Percentiles rank a stretch among this genome's conserved stretches.
These are phyloP conservation scores for Lactuca saligna DNA, from an alignment of 129 eudicot species.

Conservation along the genomic window DNA sequence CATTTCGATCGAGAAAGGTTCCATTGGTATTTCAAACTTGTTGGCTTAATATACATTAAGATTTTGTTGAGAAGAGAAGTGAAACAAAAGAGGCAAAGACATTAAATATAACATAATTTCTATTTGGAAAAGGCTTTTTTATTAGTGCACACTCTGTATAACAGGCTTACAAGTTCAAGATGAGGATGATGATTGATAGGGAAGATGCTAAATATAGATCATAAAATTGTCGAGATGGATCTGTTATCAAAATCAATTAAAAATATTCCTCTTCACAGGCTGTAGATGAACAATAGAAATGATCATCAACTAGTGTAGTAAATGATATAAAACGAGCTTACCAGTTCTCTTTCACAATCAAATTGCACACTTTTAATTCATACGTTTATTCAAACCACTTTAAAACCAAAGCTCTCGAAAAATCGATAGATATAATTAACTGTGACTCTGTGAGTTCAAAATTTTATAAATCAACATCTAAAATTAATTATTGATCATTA, in stretches of 20 bases:
- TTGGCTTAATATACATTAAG: neutral
- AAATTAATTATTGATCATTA: slow-evolving; percentile 4
- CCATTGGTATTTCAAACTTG: neutral
- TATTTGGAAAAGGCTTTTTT: neutral
- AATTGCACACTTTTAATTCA: neutral
- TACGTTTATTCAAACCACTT: neutral
- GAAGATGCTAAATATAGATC: neutral
- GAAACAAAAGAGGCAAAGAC: slow-evolving; percentile 8
- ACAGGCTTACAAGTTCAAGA: neutral
- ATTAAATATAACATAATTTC: neutral
- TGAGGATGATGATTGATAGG: slow-evolving; percentile 6
- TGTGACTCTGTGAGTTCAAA: neutral
- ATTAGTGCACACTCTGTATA: slow-evolving; percentile 5
- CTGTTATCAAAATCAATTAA: neutral
- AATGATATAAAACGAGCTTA: slow-evolving; percentile 10
- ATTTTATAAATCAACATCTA: neutral
- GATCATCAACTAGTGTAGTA: neutral
- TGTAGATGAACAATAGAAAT: neutral
- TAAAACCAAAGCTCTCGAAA: neutral
- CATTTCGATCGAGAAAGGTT: neutral
- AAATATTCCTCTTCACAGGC: neutral
- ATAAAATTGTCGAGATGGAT: neutral
- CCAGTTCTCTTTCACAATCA: slow-evolving; percentile 9
- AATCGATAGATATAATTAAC: neutral
- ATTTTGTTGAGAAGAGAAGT: neutral